Percentiles rank a stretch among this genome's conserved stretches.
phyloP scores from a whole-genome alignment of 164 flowering plant species.

The Malania oleifera region DNA sequence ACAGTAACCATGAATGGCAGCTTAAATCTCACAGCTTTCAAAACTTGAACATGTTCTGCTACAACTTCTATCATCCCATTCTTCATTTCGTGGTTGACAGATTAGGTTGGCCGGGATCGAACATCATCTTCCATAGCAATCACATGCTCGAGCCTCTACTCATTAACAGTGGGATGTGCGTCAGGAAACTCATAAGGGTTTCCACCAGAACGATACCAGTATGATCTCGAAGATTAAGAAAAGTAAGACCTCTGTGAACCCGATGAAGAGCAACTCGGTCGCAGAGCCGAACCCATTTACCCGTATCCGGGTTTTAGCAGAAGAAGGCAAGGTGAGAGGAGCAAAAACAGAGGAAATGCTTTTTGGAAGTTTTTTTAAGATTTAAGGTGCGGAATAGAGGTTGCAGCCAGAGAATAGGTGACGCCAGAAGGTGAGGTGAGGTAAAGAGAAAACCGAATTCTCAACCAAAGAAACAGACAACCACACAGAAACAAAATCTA shows the following conservation, averaged over 20 bases:
- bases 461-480: too few species aligned
- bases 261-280: slow-evolving; percentile 97
- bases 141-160: slow-evolving; percentile 82
- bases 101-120: slow-evolving; percentile 66
- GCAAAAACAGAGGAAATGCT: slow-evolving; percentile 9
- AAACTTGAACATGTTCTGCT: too few species aligned
- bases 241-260: slow-evolving; percentile 88
- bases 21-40: too few species aligned
- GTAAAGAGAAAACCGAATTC: too few species aligned
- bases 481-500: too few species aligned
- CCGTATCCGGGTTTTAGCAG: slow-evolving; percentile 40
- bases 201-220: slow-evolving; percentile 81
- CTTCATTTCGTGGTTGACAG: slow-evolving; percentile 75
- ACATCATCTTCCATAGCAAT: slow-evolving; percentile 77
- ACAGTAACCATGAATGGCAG: too few species aligned
- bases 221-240: slow-evolving; percentile 79
- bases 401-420: too few species aligned
- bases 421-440: too few species aligned
- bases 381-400: slow-evolving; percentile 13
- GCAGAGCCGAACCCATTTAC: slow-evolving; percentile 70
- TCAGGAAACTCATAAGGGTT: slow-evolving; percentile 73
- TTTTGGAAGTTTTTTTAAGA: slow-evolving; percentile 5
- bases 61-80: slow-evolving; percentile 91
- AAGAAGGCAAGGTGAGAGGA: slow-evolving; percentile 10
- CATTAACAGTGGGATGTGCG: slow-evolving; percentile 61